Conservation (phyloP, 2,329 filamentous ascomycete species). For the Ophiostoma australiae region DNA sequence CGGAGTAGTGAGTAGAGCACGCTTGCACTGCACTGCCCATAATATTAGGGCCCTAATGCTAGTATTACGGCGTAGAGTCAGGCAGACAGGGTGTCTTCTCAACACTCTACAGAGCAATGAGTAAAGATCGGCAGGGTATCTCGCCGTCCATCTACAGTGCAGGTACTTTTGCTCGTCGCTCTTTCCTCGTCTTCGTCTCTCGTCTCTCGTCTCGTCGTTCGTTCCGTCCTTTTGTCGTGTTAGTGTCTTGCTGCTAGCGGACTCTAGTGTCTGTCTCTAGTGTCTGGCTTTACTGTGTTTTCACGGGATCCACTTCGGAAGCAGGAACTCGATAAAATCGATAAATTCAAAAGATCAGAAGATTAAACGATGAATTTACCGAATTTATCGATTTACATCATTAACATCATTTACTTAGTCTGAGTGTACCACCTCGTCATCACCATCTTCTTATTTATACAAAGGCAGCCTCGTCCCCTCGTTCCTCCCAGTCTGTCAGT, state of each 20-base stretch:
- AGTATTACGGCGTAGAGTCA: neutral
- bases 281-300: neutral
- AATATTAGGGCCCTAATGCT: too few species aligned
- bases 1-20: neutral
- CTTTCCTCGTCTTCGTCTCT: neutral
- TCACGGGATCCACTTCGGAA: neutral
- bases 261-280: neutral
- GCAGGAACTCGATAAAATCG: neutral
- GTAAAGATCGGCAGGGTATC: constrained; percentile 4
- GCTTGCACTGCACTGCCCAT: too few species aligned
- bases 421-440: neutral
- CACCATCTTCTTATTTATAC: constrained; percentile 18
- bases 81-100: neutral
- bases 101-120: neutral
- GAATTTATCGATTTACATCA: neutral
- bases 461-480: constrained; percentile 22
- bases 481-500: neutral
- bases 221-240: too few species aligned
- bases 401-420: neutral
- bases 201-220: neutral
- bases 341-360: neutral
- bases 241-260: neutral
- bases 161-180: neutral
- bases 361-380: neutral
- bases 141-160: neutral